Evolutionary conservation across 768 basidiomycete genomes (phyloP).

Genomic region (Calvatia gigantea): DNA sequence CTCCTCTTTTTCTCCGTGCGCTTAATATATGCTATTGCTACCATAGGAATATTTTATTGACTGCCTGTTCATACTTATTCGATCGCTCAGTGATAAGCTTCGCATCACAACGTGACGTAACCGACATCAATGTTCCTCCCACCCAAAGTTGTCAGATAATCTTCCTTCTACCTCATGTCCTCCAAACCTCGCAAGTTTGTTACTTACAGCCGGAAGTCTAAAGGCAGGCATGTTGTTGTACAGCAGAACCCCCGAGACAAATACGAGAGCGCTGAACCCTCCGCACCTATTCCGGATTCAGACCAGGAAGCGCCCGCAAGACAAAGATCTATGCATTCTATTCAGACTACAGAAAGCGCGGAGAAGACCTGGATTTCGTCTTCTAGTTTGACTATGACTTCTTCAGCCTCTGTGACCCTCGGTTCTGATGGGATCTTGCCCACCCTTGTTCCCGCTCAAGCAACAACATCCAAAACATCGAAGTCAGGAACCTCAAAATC

Average conservation of each 20-base stretch:
- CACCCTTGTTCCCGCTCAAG: not conserved
- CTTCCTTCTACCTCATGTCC: constrained; percentile 1
- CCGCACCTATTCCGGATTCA: not conserved
- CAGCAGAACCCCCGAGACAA: too few species aligned
- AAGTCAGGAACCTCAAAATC: not conserved
- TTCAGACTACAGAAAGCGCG: too few species aligned
- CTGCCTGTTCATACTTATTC: not conserved
- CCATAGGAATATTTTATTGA: constrained; percentile 1
- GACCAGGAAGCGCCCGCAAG: too few species aligned
- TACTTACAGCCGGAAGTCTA: too few species aligned
- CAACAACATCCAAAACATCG: not conserved
- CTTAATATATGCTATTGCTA: constrained; percentile 10
- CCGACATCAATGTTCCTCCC: not conserved
- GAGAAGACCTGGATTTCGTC: too few species aligned
- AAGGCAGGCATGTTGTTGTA: not conserved
- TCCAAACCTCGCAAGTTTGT: too few species aligned
- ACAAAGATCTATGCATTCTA: too few species aligned
- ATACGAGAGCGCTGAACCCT: too few species aligned
- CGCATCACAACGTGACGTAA: too few species aligned
- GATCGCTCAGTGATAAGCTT: too few species aligned
- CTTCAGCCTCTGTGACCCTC: not conserved
- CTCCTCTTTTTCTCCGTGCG: not conserved
- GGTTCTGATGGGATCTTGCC: not conserved
- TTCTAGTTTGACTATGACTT: not conserved
- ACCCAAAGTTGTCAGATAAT: too few species aligned